Base-by-base conservation (phyloP, 106 monocot species). In the Agapanthus africanus region DNA sequence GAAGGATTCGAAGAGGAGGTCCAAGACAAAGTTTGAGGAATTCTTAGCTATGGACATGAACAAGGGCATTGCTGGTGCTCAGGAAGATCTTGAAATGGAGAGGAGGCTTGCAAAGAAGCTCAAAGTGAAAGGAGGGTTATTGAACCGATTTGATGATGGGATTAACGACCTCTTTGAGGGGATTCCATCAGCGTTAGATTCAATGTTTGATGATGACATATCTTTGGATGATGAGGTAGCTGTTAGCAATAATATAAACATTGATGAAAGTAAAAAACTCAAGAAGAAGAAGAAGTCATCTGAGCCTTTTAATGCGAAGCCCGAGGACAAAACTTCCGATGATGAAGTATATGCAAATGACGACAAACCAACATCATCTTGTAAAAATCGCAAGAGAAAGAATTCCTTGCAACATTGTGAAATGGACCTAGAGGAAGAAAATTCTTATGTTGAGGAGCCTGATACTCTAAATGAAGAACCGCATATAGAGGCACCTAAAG, bases 21-120 rank as follows among this genome's bases (percentile, higher is more conserved):
- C 73, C 4, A 88, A 86, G 67, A 83, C 82, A 35, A 93, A 90
- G 69, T 93, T 99, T 66, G 70, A 93, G 37, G 81, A 99, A 68
- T 93, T 81, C 65, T 57, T 99, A 34, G 80, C 84, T 37, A 79
- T 87, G 84, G 99, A 99, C 21, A 74, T 42, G 54, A 72, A 65
- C n/a, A 70, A 50, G 23, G 74, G 63, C 2, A 37, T 19, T 5
- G 41, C 59, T 5, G 46, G 44, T 28, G 79, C 71, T 21, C 76
- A 85, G 32, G 79, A 76, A 47, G 99, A 93, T 74, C 46, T 83
- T 10, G 71, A 90, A 41, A 54, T 74, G 68, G 86, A 91, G 61
- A 82, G 74, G 62, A 87, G 74, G 54, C 85, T 97, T 25, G 80
- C 80, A 4, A 92, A 90, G 74, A 92, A 81, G 73, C 84, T 97